Evolutionary conservation across 2,329 filamentous ascomycete genomes (phyloP), one percentile per base, ranked within the genome.

Genomic region (Thermomyces lanuginosus): DNA sequence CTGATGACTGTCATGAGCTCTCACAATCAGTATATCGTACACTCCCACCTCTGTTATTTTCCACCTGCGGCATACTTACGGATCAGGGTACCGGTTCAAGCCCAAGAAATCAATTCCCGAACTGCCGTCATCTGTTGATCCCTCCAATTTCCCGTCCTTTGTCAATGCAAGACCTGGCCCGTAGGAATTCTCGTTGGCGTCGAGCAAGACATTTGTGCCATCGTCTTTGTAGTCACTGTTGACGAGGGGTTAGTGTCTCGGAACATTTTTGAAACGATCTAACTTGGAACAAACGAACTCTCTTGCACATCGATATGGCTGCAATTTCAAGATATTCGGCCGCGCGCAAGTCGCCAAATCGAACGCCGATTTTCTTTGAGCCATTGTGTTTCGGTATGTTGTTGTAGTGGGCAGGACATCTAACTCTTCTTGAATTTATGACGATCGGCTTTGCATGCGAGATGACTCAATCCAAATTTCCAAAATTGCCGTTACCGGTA

Each of bases 151-250:
- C 7, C 61, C 58, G 21, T 64, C 46, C 1, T 47, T 42, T 16
- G 54, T 53, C 25, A 74, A 41, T 2, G 64, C 58, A 25, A 93
- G 60, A 2, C 80, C 76, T 0, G 89, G 86, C 0, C 89, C 89
- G 45, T 77, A 93, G 33, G 89, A 83, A 48, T 98, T 98, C 60
- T 98, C 89, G 46, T 98, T 98, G 42, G 89, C 89, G 51, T 98
- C 89, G 39, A 98, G 77, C 27, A 98, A 75, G 44, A 95, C 73
- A 47, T 95, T 95, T 32, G 74, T 86, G 40, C 89, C 89, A 49
- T 98, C 79, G 52, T 98, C 86, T 61, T 98, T 93, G 69, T 98
- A 95, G 67, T 98, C 89, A 60, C 82, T 91, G 48, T 21, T 11
- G 8, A 16, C n/a, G 8, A 18, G 6, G 18, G n/a, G 10, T 15